Base-by-base conservation (phyloP, 192 early-diverging fungal genomes). In the Backusella morwellensis region DNA sequence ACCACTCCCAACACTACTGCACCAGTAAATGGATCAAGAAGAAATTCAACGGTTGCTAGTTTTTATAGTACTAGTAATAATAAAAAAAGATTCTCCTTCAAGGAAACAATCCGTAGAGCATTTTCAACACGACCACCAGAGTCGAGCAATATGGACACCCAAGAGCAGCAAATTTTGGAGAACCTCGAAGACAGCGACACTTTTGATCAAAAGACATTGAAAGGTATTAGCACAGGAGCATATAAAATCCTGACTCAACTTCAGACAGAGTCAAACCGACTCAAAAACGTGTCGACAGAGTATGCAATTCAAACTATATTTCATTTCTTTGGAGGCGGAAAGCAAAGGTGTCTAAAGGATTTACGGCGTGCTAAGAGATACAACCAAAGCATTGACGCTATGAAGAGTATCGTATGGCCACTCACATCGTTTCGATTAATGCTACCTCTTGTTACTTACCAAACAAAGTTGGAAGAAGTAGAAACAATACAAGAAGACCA, bases 351-450 rank as follows among this genome's bases (percentile, higher is more conserved):
- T 12, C 36, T 44, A 35, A 21, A 42, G 15, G 66, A 75, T 36
- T 41, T 75, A n/a, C 17, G 41, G 34, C 63, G 63, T 44, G 29
- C 74, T 17, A 75, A 75, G 23, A 67, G 66, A 68, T 75, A 75
- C 9, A 67, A 67, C 35, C 40, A 75, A 21, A 66, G 40, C 3
- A 63, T 75, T 35, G 63, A 67, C 40, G 74, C 63, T 1, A 75
- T 75, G 59, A 75, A 68, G 2, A 21, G 35, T 2, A 66, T 75
- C 5, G 32, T 75, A 5, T 68, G 56, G 59, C 32, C 74, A 12
- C 44, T 63, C 1, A 26, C 67, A 9, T 75, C 74, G 3, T 75
- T 75, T 47, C 63, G 66, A 7, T 35, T 75, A 21, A 3, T 75
- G 15, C 0, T 66, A 17, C 74, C 74, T 32, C 32, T 68, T 7